Conservation (phyloP, 1,284 basidiomycete species). For the Heliocybe sulcata region DNA sequence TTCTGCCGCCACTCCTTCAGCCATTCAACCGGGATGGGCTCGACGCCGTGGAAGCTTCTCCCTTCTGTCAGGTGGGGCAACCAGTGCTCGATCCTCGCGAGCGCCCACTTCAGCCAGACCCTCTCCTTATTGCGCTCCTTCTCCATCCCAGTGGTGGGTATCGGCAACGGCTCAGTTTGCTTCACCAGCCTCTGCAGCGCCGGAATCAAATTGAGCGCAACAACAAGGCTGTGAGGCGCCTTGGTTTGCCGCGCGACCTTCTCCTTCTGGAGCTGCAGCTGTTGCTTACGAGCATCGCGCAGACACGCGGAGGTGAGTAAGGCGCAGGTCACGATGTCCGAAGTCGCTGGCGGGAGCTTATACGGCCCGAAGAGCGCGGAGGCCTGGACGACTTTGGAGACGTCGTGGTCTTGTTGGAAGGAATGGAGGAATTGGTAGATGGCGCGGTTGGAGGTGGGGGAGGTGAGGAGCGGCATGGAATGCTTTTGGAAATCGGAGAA, state of each 20-base stretch:
- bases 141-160: neutral
- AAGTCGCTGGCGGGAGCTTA: conserved; percentile 39
- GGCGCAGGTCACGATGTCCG: conserved; percentile 50
- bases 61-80: neutral
- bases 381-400: conserved; percentile 38
- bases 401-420: conserved; percentile 36
- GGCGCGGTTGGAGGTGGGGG: conserved; percentile 44
- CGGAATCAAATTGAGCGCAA: neutral
- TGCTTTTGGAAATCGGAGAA: conserved; percentile 58
- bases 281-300: neutral
- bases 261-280: neutral
- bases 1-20: neutral
- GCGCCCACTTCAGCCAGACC: neutral
- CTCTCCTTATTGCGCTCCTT: neutral
- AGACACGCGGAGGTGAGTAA: conserved; percentile 46
- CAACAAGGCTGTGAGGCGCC: neutral
- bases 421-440: conserved; percentile 33
- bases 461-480: conserved; percentile 40
- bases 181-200: neutral
- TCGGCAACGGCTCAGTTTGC: neutral
- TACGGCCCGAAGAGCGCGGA: conserved; percentile 47
- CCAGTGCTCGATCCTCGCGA: neutral
- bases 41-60: neutral
- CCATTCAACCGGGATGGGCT: neutral
- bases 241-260: neutral